These are phyloP conservation scores for Dictyostelium gargantuum DNA, from an alignment of 208 protist species.

Conservation along the genomic window DNA sequence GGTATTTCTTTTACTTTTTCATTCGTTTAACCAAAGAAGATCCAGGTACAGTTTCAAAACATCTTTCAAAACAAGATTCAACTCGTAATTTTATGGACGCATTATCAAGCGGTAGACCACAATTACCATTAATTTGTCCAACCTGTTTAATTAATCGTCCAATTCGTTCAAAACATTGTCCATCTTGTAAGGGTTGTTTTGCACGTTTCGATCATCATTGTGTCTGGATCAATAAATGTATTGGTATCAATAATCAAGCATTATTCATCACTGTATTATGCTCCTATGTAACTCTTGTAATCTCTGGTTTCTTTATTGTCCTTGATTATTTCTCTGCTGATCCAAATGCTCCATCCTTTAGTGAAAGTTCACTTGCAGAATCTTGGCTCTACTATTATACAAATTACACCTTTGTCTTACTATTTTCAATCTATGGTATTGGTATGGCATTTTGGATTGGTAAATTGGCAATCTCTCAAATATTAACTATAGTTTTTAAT, in stretches of 20 bases:
- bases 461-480: slow-evolving; percentile 14
- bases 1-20: slow-evolving; percentile 41
- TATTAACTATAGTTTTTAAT: slow-evolving; percentile 30
- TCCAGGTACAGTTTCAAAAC: neutral
- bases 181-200: slow-evolving; percentile 30
- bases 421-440: slow-evolving; percentile 21
- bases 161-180: slow-evolving; percentile 61
- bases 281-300: neutral
- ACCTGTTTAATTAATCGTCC: slow-evolving; percentile 76
- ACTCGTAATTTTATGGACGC: neutral
- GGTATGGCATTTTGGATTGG: slow-evolving; percentile 3
- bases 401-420: neutral
- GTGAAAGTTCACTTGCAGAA: neutral
- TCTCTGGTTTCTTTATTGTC: neutral
- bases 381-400: neutral
- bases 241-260: slow-evolving; percentile 92
- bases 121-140: slow-evolving; percentile 16
- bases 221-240: slow-evolving; percentile 96
- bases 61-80: neutral
- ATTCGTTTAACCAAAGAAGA: neutral
- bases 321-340: neutral
- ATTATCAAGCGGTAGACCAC: neutral
- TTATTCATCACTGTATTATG: slow-evolving; percentile 89
- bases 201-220: slow-evolving; percentile 96
- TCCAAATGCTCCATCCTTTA: neutral